Percentiles rank a stretch among this genome's conserved stretches.
phyloP scores from a whole-genome alignment of 2,329 filamentous ascomycete species.

The Akanthomyces dipterigenus region DNA sequence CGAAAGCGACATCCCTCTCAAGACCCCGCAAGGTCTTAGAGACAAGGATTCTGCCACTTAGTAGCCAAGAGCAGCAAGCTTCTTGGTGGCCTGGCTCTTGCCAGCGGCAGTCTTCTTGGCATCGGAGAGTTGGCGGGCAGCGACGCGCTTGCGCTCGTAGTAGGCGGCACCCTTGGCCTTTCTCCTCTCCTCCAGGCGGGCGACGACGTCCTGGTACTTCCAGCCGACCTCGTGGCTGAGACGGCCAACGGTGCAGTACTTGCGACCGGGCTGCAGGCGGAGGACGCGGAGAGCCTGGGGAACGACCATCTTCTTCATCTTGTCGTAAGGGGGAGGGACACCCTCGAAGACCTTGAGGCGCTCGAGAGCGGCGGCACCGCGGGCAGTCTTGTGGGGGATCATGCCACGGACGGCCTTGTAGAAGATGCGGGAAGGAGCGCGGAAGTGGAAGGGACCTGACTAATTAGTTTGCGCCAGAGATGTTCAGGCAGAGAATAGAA shows the following conservation, averaged over 20 bases:
- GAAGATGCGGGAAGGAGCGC: slow-evolving; percentile 97
- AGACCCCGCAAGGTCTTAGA: background rate
- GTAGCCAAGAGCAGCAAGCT: slow-evolving; percentile 12
- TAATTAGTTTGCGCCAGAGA: slow-evolving; percentile 28
- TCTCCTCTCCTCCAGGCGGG: slow-evolving; percentile 96
- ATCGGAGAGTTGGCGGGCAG: slow-evolving; percentile 81
- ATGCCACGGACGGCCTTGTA: slow-evolving; percentile 99
- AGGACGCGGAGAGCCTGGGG: slow-evolving; percentile 96
- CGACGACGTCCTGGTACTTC: slow-evolving; percentile 99
- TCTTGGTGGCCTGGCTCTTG: slow-evolving; percentile 73
- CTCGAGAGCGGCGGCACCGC: slow-evolving; percentile 92
- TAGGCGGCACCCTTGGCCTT: slow-evolving; percentile 99
- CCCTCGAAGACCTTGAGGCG: slow-evolving; percentile 99
- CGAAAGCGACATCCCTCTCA: slow-evolving; percentile 19
- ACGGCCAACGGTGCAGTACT: slow-evolving; percentile 99
- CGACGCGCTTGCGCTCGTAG: slow-evolving; percentile 99
- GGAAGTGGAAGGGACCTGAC: slow-evolving; percentile 98
- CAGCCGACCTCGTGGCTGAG: slow-evolving; percentile 98
- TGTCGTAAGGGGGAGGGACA: slow-evolving; percentile 97
- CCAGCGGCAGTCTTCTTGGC: slow-evolving; percentile 88
- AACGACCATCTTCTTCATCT: slow-evolving; percentile 99
- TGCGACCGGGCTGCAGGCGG: slow-evolving; percentile 95
- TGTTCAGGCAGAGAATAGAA: slow-evolving; percentile 11
- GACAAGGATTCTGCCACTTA: background rate
- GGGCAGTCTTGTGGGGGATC: slow-evolving; percentile 99